Evolutionary conservation across 2,329 filamentous ascomycete species (phyloP), one percentile per base, ranked within the genome.

Genomic region (Apiospora aurea): DNA sequence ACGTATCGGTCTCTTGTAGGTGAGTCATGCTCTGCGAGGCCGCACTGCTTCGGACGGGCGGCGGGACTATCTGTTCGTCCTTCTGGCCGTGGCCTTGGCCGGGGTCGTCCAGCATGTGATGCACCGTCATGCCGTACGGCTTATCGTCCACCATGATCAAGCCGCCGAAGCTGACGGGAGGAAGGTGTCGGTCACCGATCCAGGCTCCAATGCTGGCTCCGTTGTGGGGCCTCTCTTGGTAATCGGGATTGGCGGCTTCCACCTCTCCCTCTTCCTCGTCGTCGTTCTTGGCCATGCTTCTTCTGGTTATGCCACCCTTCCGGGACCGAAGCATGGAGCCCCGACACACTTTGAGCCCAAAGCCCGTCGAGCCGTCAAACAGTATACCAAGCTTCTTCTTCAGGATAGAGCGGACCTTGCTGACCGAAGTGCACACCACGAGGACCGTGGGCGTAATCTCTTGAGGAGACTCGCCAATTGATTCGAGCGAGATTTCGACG

Each of bases 181-280:
- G 95, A 2, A 98, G 85, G 79, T 98, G 96, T 64, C 93, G 91
- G 75, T 95, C 90, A 72, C 93, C 93, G 69, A 94, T 91, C 86
- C 94, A 98, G 0, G 95, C 95, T 8, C 96, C 96, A 72, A 98
- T 98, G 61, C 95, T 97, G 10, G 96, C 96, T 0, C 96, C 96
- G 76, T 95, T 97, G 0, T 90, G 83, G 0, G 96, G 96, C 29
- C 89, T 88, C 76, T 91, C 86, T 80, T 98, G 95, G 79, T 94
- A 96, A 72, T 90, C 91, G 0, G 91, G 90, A 77, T 97, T 97
- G 46, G 86, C 87, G 0, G 88, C 86, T 4, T 85, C 85, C 7
- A 87, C 85, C 53, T 75, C 74, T 4, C 70, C 67, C 38, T 77
- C 80, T n/a, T 18, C 57, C 0, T 78, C 75, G n/a, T 80, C 79